These are phyloP conservation scores for Eimeria sp. DNA, from an alignment of 169 alveolate species.

Conservation along the genomic window DNA sequence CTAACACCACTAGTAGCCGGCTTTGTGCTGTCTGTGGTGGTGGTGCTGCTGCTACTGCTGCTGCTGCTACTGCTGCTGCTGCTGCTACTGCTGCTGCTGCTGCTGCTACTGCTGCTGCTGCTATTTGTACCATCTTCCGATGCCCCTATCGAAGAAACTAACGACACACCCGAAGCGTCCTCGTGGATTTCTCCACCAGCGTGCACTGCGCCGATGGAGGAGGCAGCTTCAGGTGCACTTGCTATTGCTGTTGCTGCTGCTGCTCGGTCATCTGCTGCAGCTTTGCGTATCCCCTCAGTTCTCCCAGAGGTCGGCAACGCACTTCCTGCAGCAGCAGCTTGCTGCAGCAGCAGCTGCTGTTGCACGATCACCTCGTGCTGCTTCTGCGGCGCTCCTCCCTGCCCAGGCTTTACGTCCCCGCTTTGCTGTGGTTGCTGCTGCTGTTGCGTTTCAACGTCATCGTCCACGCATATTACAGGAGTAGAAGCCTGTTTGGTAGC, in stretches of 20 bases:
- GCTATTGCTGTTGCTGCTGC: neutral
- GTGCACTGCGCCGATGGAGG: neutral
- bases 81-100: conserved; percentile 17
- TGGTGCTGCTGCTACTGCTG: conserved; percentile 32
- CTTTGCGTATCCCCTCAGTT: neutral
- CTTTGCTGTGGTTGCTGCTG: conserved; percentile 10
- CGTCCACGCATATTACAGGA: conserved; percentile 27
- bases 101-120: conserved; percentile 35
- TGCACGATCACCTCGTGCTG: neutral
- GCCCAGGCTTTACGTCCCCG: neutral
- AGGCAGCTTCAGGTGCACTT: neutral
- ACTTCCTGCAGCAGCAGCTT: neutral
- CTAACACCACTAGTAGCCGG: neutral
- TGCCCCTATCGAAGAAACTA: neutral
- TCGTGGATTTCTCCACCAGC: neutral
- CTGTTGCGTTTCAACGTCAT: conserved; percentile 40
- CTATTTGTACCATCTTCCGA: neutral
- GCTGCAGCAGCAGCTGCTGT: conserved; percentile 22
- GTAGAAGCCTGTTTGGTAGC: neutral
- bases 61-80: conserved; percentile 14
- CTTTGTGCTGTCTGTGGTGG: neutral
- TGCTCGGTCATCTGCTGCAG: neutral
- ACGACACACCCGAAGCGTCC: neutral
- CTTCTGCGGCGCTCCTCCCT: neutral
- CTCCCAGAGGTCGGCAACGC: neutral